Evolutionary conservation across 2,329 filamentous ascomycete genomes (phyloP).

Genomic region (Colletotrichum chlorophyti): DNA sequence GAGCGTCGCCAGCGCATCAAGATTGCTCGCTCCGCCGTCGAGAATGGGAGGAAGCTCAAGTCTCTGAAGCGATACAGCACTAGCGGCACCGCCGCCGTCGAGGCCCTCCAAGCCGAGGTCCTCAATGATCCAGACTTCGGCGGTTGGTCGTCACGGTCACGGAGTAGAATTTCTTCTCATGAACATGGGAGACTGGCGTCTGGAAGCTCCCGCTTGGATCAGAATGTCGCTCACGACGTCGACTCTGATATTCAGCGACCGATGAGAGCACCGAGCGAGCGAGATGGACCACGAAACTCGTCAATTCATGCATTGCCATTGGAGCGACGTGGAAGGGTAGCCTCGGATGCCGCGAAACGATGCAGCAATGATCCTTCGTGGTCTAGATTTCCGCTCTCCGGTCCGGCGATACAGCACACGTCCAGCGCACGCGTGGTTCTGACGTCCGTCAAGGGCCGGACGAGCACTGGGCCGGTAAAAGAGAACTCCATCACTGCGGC

Average conservation of each 20-base stretch:
- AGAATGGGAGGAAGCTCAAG: constrained; percentile 60
- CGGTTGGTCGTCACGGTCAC: constrained; percentile 33
- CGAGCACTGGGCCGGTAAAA: background rate
- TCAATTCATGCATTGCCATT: background rate
- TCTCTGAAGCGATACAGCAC: constrained; percentile 41
- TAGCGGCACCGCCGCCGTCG: constrained; percentile 18
- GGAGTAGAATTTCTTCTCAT: background rate
- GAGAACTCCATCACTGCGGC: background rate
- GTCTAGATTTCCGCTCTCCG: background rate
- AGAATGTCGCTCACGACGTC: constrained; percentile 3
- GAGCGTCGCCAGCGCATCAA: constrained; percentile 63
- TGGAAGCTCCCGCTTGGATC: background rate
- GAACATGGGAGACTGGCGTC: background rate
- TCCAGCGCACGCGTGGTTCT: background rate
- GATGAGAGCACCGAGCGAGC: constrained; percentile 4
- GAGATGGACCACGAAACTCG: background rate
- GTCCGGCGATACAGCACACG: background rate
- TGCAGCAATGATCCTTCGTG: background rate
- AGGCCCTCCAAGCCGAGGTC: constrained; percentile 34
- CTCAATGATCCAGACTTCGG: constrained; percentile 30
- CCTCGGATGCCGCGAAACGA: background rate
- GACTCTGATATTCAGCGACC: constrained; percentile 11
- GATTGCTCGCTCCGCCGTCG: constrained; percentile 54
- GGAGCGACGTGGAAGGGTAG: background rate
- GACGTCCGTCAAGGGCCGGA: background rate